Conservation (phyloP, 1,284 basidiomycete species). For the Austroboletus novae-zelandiae region DNA sequence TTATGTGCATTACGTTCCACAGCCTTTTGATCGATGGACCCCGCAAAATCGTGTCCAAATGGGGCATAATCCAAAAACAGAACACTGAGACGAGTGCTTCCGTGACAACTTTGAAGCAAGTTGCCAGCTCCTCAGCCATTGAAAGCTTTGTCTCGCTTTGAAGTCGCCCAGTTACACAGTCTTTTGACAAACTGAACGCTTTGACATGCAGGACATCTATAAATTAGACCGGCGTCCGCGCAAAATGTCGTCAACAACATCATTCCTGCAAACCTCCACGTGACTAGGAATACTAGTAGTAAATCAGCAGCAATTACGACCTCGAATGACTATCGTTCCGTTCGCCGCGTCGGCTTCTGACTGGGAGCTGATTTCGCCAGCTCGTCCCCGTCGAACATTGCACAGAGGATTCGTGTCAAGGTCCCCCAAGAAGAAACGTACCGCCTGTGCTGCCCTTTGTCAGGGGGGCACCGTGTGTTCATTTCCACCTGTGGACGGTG, state of each 20-base stretch:
- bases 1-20: too few relatives aligned
- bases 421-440: constrained; percentile 9
- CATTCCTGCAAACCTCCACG: background rate
- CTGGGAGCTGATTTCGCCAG: constrained; percentile 1
- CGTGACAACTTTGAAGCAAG: too few relatives aligned
- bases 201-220: background rate
- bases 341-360: background rate
- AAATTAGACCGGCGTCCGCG: background rate
- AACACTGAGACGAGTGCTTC: too few relatives aligned
- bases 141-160: too few relatives aligned
- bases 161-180: too few relatives aligned
- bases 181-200: too few relatives aligned
- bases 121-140: too few relatives aligned
- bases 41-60: too few relatives aligned
- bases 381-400: background rate
- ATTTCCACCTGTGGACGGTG: constrained; percentile 12
- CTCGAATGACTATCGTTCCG: constrained; percentile 1
- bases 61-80: too few relatives aligned
- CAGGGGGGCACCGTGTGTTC: constrained; percentile 16
- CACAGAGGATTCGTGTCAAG: constrained; percentile 8
- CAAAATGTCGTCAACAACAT: too few relatives aligned
- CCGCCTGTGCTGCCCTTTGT: constrained; percentile 19
- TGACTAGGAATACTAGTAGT: background rate
- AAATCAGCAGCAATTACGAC: background rate
- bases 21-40: too few relatives aligned